Evolutionary conservation across 2,329 filamentous ascomycete species (phyloP).

Genomic region (Seiridium unicorne): DNA sequence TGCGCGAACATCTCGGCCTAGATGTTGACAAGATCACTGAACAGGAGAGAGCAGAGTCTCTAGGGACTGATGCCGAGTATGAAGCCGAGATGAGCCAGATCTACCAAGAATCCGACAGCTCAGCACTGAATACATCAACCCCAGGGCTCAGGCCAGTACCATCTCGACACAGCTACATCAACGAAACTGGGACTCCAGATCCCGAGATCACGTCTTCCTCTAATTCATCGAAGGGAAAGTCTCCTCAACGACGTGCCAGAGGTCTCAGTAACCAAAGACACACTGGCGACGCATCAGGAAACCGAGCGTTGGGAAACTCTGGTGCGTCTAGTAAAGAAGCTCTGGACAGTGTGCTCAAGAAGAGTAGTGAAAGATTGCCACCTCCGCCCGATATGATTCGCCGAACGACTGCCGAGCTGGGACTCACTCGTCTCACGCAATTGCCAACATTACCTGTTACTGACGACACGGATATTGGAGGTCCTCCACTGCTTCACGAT

Average conservation of each 20-base stretch:
- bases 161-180: constrained; percentile 24
- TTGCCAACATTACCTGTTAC: constrained; percentile 66
- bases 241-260: constrained; percentile 43
- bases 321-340: constrained; percentile 27
- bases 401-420: constrained; percentile 64
- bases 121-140: constrained; percentile 12
- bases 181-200: constrained; percentile 20
- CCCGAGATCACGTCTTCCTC: constrained; percentile 14
- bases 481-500: constrained; percentile 61
- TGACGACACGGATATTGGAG: constrained; percentile 82
- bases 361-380: constrained; percentile 50
- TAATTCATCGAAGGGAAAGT: constrained; percentile 29
- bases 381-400: constrained; percentile 57
- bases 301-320: neutral
- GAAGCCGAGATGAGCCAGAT: constrained; percentile 59
- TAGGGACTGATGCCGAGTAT: constrained; percentile 7
- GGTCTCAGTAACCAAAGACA: constrained; percentile 63
- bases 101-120: constrained; percentile 47
- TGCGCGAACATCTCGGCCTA: constrained; percentile 95
- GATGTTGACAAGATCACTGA: constrained; percentile 90
- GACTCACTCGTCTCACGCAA: constrained; percentile 66
- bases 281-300: constrained; percentile 43
- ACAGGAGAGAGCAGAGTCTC: constrained; percentile 63
- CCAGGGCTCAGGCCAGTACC: neutral
- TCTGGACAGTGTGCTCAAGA: constrained; percentile 29